phyloP scores from a whole-genome alignment of 2,329 filamentous ascomycete species.

The Fusarium liriodendri region DNA sequence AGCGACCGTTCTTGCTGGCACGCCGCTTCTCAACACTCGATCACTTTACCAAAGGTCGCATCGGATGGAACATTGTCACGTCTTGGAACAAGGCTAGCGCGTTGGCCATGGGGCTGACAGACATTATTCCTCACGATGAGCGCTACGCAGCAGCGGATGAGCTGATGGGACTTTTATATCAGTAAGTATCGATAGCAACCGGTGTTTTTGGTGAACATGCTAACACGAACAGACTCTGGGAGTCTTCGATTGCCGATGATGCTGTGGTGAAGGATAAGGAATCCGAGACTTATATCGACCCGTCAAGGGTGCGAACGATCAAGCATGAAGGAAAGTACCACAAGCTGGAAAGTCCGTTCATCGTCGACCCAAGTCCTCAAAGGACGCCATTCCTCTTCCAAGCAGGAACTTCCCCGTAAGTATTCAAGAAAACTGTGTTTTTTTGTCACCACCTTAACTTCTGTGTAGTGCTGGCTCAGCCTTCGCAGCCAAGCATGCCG shows the following conservation, averaged over 20 bases:
- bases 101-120: conserved; percentile 7
- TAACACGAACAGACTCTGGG: not conserved
- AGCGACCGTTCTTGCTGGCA: conserved; percentile 12
- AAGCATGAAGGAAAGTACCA: conserved; percentile 69
- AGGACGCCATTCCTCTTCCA: conserved; percentile 71
- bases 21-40: conserved; percentile 16
- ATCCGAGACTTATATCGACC: conserved; percentile 56
- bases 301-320: conserved; percentile 65
- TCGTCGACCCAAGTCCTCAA: conserved; percentile 55
- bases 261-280: conserved; percentile 51
- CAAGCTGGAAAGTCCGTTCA: conserved; percentile 16
- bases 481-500: conserved; percentile 70
- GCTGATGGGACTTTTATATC: conserved; percentile 5
- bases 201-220: not conserved
- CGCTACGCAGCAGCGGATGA: conserved; percentile 18
- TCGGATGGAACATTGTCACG: conserved; percentile 22
- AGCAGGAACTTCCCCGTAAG: conserved; percentile 65
- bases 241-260: conserved; percentile 11
- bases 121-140: conserved; percentile 11
- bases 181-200: not conserved
- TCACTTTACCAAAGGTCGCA: conserved; percentile 11
- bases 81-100: conserved; percentile 19
- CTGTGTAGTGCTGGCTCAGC: conserved; percentile 55
- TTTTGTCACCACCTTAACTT: no score
- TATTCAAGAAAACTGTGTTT: no score